phyloP scores from a whole-genome alignment of 768 basidiomycete genomes.

The Amanita thiersii region DNA sequence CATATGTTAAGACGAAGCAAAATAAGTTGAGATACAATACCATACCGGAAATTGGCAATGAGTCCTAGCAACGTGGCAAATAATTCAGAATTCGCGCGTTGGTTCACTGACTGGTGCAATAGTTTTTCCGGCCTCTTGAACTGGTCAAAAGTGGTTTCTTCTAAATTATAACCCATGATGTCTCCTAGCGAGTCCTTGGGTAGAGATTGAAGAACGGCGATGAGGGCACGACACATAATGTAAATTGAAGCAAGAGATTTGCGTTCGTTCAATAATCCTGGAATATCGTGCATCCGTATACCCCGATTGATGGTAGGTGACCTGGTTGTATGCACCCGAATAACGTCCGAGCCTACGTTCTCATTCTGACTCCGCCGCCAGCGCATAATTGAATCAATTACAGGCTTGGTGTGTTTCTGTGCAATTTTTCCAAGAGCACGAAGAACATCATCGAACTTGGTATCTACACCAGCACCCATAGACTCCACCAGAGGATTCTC shows the following conservation, averaged over 20 bases:
- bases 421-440: slow-evolving; percentile 80
- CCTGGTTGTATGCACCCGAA: slow-evolving; percentile 39
- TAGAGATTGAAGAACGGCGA: slow-evolving; percentile 64
- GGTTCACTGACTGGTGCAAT: slow-evolving; percentile 61
- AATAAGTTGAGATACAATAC: neutral
- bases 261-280: slow-evolving; percentile 53
- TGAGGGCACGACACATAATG: slow-evolving; percentile 82
- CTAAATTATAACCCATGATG: slow-evolving; percentile 68
- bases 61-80: slow-evolving; percentile 82
- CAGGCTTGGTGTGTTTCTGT: slow-evolving; percentile 74
- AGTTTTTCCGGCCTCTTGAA: slow-evolving; percentile 69
- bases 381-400: slow-evolving; percentile 79
- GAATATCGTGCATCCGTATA: slow-evolving; percentile 37
- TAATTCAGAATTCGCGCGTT: slow-evolving; percentile 72
- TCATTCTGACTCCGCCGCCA: slow-evolving; percentile 80
- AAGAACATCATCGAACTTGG: slow-evolving; percentile 79
- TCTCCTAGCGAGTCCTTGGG: slow-evolving; percentile 77
- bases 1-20: neutral
- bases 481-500: slow-evolving; percentile 59
- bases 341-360: slow-evolving; percentile 40
- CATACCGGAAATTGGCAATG: slow-evolving; percentile 72
- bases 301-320: slow-evolving; percentile 24
- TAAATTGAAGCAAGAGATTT: slow-evolving; percentile 81
- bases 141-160: slow-evolving; percentile 84
- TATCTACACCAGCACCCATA: slow-evolving; percentile 68